Base-by-base conservation (phyloP, 2,329 filamentous ascomycete genomes). In the Escovopsis sp. region DNA sequence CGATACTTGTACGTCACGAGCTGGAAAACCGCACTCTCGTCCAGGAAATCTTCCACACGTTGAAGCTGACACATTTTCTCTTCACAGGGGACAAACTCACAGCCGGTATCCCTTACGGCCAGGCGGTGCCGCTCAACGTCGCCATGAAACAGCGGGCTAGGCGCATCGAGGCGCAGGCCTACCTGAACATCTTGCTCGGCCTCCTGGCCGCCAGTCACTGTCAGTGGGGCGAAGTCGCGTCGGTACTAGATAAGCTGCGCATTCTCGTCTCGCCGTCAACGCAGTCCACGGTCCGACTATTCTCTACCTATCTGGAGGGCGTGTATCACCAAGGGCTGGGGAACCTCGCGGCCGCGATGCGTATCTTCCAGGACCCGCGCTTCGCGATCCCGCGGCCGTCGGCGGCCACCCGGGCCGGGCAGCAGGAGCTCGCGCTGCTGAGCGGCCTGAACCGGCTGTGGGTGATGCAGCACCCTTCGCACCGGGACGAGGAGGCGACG, bases 241-340 rank as follows among this genome's bases (percentile, higher is more conserved):
- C 71, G 39, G 68, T 65, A 37, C 54, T 83, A 14, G 57, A 64
- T 11, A 63, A 67, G 31, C 57, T 81, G 11, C 62, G 68, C 35
- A 54, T 50, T 35, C 58, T 65, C 25, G 52, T 62, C 33, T 52
- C 50, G 31, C 54, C 55, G 23, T 54, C 52, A 41, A 58, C 47
- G 41, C 62, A 60, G 50, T 60, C 49, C 42, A 63, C 62, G 2
- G 39, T 60, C 15, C 48, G 48, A 23, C 31, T 73, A 25, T 63
- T 82, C 31, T 64, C 72, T 6, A 60, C 72, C 30, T 94, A 94
- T 54, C 71, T 94, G 14, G 64, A 68, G 1, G 87, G 80, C 1
- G 70, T 82, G 7, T 79, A 85, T 45, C 64, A 76, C 35, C 88
- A 94, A 59, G 82, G 79, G 14, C 77, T 68, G 5, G 86, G 85